Conservation (phyloP, 2,329 filamentous ascomycete species). For the Epichloe gansuensis region DNA sequence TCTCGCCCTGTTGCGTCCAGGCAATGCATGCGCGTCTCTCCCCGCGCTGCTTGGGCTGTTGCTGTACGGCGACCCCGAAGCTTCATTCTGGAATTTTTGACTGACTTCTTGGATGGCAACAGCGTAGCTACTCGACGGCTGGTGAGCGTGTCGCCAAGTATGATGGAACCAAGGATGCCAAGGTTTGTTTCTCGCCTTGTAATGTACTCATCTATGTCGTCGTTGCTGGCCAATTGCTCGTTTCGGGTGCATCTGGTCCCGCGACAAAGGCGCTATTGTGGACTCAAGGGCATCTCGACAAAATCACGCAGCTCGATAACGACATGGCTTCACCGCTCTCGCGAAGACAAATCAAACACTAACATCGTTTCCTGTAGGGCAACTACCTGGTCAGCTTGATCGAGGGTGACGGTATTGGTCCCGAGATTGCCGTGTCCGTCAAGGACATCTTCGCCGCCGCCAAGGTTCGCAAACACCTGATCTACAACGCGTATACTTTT, state of each 20-base stretch:
- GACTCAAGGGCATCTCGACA: constrained; percentile 14
- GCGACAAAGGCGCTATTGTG: not conserved
- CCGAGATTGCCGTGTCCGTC: constrained; percentile 93
- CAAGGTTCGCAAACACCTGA: constrained; percentile 47
- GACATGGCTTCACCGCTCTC: not conserved
- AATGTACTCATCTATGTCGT: not conserved
- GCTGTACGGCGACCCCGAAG: constrained; percentile 17
- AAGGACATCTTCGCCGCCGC: constrained; percentile 98
- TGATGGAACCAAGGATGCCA: constrained; percentile 75
- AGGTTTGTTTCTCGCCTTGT: constrained; percentile 47
- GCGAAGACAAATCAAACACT: not conserved
- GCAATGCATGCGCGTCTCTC: constrained; percentile 64
- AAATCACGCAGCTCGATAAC: constrained; percentile 3
- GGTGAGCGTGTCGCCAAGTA: constrained; percentile 79
- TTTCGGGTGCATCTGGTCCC: not conserved
- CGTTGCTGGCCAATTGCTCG: not conserved
- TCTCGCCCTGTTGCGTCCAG: constrained; percentile 56
- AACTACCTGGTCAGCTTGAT: constrained; percentile 95
- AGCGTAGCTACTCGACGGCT: constrained; percentile 52
- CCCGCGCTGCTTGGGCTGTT: constrained; percentile 35
- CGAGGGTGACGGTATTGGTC: constrained; percentile 97
- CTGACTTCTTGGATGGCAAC: constrained; percentile 25
- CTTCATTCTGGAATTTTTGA: not conserved
- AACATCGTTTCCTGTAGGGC: constrained; percentile 42
- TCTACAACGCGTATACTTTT: not conserved